Base-by-base conservation (phyloP, 2,329 filamentous ascomycete species). In the Chalaropsis thielavioides region DNA sequence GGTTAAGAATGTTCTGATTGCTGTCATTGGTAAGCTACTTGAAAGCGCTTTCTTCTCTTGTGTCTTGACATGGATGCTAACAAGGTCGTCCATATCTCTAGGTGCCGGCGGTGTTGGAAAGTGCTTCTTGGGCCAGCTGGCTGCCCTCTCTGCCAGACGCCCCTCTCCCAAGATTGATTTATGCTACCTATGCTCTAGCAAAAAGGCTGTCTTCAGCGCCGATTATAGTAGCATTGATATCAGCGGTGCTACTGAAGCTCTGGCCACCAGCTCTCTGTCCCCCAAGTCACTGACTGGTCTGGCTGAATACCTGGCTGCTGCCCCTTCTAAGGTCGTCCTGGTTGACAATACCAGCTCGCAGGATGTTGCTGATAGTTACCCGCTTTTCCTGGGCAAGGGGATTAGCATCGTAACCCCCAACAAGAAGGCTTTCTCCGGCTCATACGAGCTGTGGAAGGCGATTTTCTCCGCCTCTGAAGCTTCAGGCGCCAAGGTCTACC, bases 341-440 rank as follows among this genome's bases (percentile, higher is more conserved):
- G 86, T 99, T 69, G 94, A 99, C 81, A 97, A 97, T 79, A 99
- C 94, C 63, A 95, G 89, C 76, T 92, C 90, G 70, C 87, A 92
- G 71, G 86, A 88, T 69, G 81, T 99, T 38, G 94, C 92, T 61
- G 83, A 89, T 68, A 77, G 83, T 38, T 99, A 99, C 75, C 92
- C 94, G 0, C 75, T 82, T 59, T 89, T 95, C 75, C 79, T 99
- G 68, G 81, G 83, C 71, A 83, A 85, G 68, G 92, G 92, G 13
- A 86, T 99, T 75, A 92, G 85, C 75, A 85, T 99, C 71, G 90
- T 97, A 35, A 99, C 94, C 0, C 92, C 94, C 54, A 99, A 97
- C 81, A 99, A 99, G 80, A 99, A 99, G 77, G 92, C 89, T 15
- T 99, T 99, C 77, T 95, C 90, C 0, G 86, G 88, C 66, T 85